Conservation (phyloP, 129 eudicot genomes). For the Chrysanthemum seticuspe region DNA sequence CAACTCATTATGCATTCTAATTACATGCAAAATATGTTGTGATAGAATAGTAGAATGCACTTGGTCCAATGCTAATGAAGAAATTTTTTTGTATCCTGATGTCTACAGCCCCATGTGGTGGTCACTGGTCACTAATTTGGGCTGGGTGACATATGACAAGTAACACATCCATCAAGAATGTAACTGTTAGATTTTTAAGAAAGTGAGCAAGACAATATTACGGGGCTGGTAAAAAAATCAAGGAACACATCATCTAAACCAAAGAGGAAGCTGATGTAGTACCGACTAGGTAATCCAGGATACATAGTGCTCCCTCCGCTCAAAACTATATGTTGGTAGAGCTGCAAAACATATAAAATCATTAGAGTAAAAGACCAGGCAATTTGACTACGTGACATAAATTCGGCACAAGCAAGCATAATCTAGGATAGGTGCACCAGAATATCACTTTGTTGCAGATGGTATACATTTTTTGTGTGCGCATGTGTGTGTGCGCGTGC, state of each 20-base stretch:
- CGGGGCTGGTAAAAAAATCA: conserved; percentile 12
- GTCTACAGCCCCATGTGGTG: background rate
- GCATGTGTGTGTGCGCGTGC: no score
- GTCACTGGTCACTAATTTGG: background rate
- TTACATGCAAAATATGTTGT: conserved; percentile 4
- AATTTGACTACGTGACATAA: background rate
- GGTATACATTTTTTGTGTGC: background rate
- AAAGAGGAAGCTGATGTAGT: conserved; percentile 27
- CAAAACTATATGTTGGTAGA: conserved; percentile 95
- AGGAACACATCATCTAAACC: conserved; percentile 6
- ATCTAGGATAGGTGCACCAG: conserved; percentile 2
- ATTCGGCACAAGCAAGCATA: conserved; percentile 4
- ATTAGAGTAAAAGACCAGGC: conserved; percentile 4
- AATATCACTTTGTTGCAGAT: background rate
- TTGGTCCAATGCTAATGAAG: no score
- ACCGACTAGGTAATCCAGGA: conserved; percentile 99
- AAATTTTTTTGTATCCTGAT: no score
- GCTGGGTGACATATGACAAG: background rate
- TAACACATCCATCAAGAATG: background rate
- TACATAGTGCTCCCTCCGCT: conserved; percentile 99
- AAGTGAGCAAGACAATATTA: conserved; percentile 9
- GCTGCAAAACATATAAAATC: conserved; percentile 53
- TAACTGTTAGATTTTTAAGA: background rate
- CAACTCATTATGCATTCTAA: conserved; percentile 2
- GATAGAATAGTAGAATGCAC: conserved; percentile 11